A percentile compares a stretch with the other conserved stretches of the same genome.
These are phyloP conservation scores for Rubia tinctorum DNA, from an alignment of 305 asterid species.

Conservation along the genomic window DNA sequence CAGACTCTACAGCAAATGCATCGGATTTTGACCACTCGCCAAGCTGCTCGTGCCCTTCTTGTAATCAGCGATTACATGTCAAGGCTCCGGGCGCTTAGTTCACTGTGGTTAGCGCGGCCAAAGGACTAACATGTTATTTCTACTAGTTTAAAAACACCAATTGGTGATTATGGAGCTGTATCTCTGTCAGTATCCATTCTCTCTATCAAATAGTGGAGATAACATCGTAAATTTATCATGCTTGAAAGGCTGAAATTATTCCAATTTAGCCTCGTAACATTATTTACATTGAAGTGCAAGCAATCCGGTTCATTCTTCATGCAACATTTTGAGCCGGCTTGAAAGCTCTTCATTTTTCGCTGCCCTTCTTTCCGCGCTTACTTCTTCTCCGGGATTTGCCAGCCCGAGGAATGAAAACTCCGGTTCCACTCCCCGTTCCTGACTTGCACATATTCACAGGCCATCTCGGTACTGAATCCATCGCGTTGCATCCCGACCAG, in stretches of 20 bases:
- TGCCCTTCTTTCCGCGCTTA: slow-evolving; percentile 37
- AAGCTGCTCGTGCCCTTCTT: slow-evolving; percentile 90
- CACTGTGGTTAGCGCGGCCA: slow-evolving; percentile 87
- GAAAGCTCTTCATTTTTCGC: slow-evolving; percentile 20
- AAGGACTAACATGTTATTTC: slow-evolving; percentile 40
- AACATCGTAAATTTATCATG: background rate
- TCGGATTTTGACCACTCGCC: slow-evolving; percentile 78
- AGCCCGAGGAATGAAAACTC: slow-evolving; percentile 77
- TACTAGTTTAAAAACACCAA: background rate
- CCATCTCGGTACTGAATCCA: slow-evolving; percentile 41
- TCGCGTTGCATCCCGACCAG: slow-evolving; percentile 43
- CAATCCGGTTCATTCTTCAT: background rate
- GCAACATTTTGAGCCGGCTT: slow-evolving; percentile 18
- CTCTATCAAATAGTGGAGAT: background rate
- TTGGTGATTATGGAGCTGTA: background rate
- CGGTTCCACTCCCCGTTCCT: slow-evolving; percentile 70
- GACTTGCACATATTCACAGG: slow-evolving; percentile 47
- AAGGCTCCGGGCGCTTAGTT: slow-evolving; percentile 78
- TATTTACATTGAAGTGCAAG: background rate
- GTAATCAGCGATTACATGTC: slow-evolving; percentile 80
- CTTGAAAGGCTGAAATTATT: background rate
- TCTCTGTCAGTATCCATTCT: background rate
- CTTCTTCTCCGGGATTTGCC: slow-evolving; percentile 35
- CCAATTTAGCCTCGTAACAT: background rate
- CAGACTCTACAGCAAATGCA: slow-evolving; percentile 82